Evolutionary conservation across 1,284 basidiomycete genomes (phyloP), one percentile per base, ranked within the genome.

Genomic region (Sparassis latifolia): DNA sequence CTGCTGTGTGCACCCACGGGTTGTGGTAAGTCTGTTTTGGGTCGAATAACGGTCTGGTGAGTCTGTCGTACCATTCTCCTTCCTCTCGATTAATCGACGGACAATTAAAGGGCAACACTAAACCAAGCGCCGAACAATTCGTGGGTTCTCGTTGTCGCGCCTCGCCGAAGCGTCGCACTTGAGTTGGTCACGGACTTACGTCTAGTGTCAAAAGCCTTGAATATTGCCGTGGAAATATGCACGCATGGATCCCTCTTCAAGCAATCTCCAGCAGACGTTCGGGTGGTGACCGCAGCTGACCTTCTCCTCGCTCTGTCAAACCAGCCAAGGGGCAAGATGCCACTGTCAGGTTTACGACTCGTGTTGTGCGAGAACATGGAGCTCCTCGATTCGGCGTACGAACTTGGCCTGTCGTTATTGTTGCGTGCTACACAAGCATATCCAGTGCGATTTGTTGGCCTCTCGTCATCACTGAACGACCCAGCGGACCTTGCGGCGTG

Each of bases 351-450:
- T 39, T 71, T 92, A 27, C 72, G 77, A 50, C 67, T 97, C 33
- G 79, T 95, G 31, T 63, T 98, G 1, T 85, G 88, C 51, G 93
- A 98, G 58, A 87, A 90, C 60, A 70, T 99, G 27, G 92, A 99
- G 60, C 80, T 90, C 31, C 73, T 99, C 44, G 84, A 92, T 61
- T 71, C 84, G 2, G 69, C 74, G 1, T 98, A 97, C 69, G 97
- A 99, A 66, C 76, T 97, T 4, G 81, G 78, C 2, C 64, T 97
- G 29, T 81, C 91, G 9, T 69, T 87, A 6, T 75, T 91, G 3
- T 76, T 82, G 27, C 78, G 83, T 48, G 75, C 79, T 7, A 81
- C 81, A 5, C 79, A 85, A 60, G 69, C 73, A 0, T 69, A 69
- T 28, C 74, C 82, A 3, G 82, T 82, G 1, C 86, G 97, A 29